phyloP scores from a whole-genome alignment of 2,329 filamentous ascomycete species.

The Calonectria naviculata region DNA sequence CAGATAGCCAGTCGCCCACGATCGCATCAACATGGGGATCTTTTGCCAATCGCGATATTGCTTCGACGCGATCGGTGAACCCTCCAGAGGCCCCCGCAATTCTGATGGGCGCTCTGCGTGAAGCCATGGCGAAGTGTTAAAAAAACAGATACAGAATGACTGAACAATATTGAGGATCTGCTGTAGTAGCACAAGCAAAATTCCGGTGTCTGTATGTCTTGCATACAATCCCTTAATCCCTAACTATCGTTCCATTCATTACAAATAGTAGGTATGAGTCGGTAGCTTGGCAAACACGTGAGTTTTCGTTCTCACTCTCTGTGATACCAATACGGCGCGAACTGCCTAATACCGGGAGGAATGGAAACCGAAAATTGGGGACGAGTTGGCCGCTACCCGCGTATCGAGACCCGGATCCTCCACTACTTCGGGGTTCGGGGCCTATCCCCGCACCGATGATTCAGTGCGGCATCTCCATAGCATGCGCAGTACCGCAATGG shows the following conservation, averaged over 20 bases:
- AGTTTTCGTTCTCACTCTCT: neutral
- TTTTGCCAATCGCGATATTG: conserved; percentile 36
- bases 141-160: no score
- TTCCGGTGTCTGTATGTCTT: no score
- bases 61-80: conserved; percentile 45
- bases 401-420: neutral
- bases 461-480: conserved; percentile 9
- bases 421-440: neutral
- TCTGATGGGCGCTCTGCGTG: conserved; percentile 31
- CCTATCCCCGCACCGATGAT: conserved; percentile 27
- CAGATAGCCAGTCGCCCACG: conserved; percentile 44
- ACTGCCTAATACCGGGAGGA: neutral
- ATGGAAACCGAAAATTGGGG: neutral
- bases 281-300: no score
- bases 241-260: neutral
- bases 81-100: conserved; percentile 44
- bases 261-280: no score
- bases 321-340: neutral
- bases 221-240: neutral
- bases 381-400: neutral
- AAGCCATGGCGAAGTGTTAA: neutral
- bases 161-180: neutral
- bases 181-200: neutral
- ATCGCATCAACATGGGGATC: conserved; percentile 27
- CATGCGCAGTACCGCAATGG: neutral